phyloP scores from a whole-genome alignment of 108 stramenopile species.

The Skeletonema tropicum region DNA sequence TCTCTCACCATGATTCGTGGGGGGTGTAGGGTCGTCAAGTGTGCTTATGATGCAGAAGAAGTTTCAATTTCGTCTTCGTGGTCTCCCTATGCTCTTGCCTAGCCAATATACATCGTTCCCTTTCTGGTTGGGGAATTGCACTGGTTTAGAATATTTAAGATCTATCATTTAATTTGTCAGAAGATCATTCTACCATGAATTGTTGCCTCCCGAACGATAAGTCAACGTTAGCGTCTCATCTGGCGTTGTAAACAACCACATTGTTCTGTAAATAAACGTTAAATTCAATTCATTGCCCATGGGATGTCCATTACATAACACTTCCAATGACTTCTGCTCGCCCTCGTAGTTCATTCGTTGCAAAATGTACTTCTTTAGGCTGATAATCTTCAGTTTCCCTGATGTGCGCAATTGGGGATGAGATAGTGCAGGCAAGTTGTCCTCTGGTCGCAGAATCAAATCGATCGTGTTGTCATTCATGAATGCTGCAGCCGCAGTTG shows the following conservation, averaged over 20 bases:
- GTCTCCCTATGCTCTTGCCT: too few relatives aligned
- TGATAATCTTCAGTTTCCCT: constrained; percentile 41
- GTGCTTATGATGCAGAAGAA: too few relatives aligned
- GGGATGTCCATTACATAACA: constrained; percentile 50
- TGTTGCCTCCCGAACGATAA: constrained; percentile 6
- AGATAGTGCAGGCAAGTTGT: constrained; percentile 25
- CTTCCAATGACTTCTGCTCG: constrained; percentile 30
- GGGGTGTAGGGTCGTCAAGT: too few relatives aligned
- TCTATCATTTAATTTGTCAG: too few relatives aligned
- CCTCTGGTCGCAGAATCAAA: neutral
- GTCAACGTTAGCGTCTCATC: constrained; percentile 38
- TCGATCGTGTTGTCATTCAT: neutral
- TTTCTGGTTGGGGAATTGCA: too few relatives aligned
- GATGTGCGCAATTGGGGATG: constrained; percentile 34
- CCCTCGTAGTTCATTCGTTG: constrained; percentile 18
- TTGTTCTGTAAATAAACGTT: constrained; percentile 54
- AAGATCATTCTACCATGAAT: too few relatives aligned
- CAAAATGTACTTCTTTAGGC: constrained; percentile 49
- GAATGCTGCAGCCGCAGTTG: neutral
- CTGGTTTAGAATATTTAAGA: too few relatives aligned
- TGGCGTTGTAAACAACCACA: constrained; percentile 39
- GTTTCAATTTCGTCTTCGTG: too few relatives aligned
- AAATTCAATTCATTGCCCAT: constrained; percentile 64
- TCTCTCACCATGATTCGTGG: too few relatives aligned
- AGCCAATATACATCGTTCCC: too few relatives aligned